Percentiles rank a stretch among this genome's conserved stretches.
These are phyloP conservation scores for Ilex aquifolium DNA, from an alignment of 257 asterid species.

Conservation along the genomic window DNA sequence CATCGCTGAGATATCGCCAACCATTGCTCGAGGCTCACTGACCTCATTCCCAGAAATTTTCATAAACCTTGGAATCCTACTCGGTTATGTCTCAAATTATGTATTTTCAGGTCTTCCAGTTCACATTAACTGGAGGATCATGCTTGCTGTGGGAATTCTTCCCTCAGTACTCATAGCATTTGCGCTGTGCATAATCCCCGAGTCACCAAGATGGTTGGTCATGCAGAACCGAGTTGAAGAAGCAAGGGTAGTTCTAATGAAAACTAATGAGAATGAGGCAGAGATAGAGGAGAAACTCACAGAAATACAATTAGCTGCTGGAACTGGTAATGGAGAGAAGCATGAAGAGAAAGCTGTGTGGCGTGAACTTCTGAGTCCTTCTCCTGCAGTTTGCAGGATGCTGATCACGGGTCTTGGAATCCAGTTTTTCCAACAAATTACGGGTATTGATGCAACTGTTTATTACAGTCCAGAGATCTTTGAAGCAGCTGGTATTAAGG, in stretches of 20 bases:
- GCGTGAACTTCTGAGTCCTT: constrained; percentile 62
- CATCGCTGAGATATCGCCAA: constrained; percentile 92
- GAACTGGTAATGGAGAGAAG: constrained; percentile 20
- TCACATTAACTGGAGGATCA: constrained; percentile 74
- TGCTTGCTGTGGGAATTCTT: constrained; percentile 83
- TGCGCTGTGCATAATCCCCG: constrained; percentile 74
- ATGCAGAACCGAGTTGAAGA: constrained; percentile 62
- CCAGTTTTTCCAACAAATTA: constrained; percentile 82
- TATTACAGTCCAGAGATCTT: constrained; percentile 87
- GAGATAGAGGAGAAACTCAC: constrained; percentile 80
- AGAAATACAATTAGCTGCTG: constrained; percentile 70
- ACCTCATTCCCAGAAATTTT: constrained; percentile 91
- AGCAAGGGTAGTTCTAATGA: constrained; percentile 61
- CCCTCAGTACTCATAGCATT: constrained; percentile 73
- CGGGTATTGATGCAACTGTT: constrained; percentile 90
- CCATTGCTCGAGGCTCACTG: constrained; percentile 62
- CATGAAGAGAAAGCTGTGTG: constrained; percentile 54
- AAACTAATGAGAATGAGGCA: constrained; percentile 64
- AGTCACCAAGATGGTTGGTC: constrained; percentile 88
- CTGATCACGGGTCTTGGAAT: constrained; percentile 79
- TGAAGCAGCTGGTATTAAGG: constrained; percentile 60
- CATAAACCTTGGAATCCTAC: constrained; percentile 77
- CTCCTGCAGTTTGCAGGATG: constrained; percentile 73
- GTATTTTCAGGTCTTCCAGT: constrained; percentile 68
- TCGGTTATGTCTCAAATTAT: constrained; percentile 83